Percentiles rank a stretch among this genome's conserved stretches.
phyloP scores from a whole-genome alignment of 495 filamentous ascomycete genomes.

The Collariella sp. region DNA sequence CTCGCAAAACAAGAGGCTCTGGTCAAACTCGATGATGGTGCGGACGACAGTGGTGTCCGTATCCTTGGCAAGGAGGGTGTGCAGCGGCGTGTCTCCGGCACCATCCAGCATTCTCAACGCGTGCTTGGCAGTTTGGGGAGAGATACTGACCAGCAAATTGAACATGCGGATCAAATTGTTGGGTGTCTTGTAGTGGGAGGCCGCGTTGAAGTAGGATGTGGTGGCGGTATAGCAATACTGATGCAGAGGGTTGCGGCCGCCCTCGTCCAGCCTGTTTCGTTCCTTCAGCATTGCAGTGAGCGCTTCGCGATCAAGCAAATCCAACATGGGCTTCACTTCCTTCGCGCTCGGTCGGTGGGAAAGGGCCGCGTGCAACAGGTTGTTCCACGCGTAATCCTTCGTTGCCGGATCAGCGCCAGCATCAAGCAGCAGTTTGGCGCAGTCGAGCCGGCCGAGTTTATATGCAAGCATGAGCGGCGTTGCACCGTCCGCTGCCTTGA shows the following conservation, averaged over 20 bases:
- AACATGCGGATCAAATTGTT: conserved; percentile 23
- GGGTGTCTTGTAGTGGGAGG: background rate
- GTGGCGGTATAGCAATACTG: background rate
- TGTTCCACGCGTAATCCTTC: conserved; percentile 45
- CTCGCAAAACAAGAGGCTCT: conserved; percentile 53
- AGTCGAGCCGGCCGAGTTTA: conserved; percentile 38
- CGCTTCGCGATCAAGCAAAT: conserved; percentile 45
- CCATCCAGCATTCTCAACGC: conserved; percentile 57
- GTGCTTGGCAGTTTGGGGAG: conserved; percentile 27
- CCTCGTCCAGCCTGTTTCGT: conserved; percentile 26
- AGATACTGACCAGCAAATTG: conserved; percentile 43
- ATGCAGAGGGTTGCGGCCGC: conserved; percentile 36
- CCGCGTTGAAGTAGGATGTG: conserved; percentile 5
- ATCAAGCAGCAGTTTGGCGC: conserved; percentile 50
- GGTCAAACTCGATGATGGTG: conserved; percentile 46
- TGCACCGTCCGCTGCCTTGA: conserved; percentile 43
- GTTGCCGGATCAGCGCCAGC: conserved; percentile 56
- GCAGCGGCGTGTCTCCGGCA: conserved; percentile 57
- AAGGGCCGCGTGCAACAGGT: conserved; percentile 52
- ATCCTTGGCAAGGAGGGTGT: conserved; percentile 42
- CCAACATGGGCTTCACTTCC: conserved; percentile 37
- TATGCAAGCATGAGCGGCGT: conserved; percentile 58
- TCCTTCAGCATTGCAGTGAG: conserved; percentile 31
- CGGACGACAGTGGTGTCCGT: conserved; percentile 30
- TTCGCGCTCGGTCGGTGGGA: conserved; percentile 17